Conservation (phyloP, 768 basidiomycete species). For the Russula ochroleuca region DNA sequence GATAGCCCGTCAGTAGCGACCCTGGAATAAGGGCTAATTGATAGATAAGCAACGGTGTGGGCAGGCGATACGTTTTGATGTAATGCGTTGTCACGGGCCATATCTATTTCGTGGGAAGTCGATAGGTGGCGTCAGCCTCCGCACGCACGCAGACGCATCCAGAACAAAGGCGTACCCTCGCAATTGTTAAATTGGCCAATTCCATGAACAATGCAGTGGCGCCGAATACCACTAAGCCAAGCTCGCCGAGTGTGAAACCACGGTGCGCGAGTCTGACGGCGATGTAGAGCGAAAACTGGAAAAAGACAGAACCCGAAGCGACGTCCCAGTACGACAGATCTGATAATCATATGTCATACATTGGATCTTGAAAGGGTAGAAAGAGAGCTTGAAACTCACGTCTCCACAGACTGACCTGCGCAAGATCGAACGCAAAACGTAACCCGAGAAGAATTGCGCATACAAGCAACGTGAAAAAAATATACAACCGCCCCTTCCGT, state of each 20-base stretch:
- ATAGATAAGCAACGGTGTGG: conserved; percentile 87
- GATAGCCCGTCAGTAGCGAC: conserved; percentile 85
- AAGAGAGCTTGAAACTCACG: conserved; percentile 39
- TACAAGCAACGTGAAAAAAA: conserved; percentile 56
- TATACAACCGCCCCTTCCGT: conserved; percentile 56
- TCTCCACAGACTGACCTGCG: conserved; percentile 59
- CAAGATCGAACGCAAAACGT: conserved; percentile 43
- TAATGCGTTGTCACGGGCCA: conserved; percentile 75
- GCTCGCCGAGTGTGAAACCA: conserved; percentile 94
- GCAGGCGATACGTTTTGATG: conserved; percentile 88
- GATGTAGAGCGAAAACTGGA: conserved; percentile 87
- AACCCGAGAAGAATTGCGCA: conserved; percentile 48
- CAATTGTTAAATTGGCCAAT: conserved; percentile 75
- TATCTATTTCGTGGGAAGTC: conserved; percentile 45
- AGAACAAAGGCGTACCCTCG: conserved; percentile 52
- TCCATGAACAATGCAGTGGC: conserved; percentile 86
- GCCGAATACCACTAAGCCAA: conserved; percentile 84
- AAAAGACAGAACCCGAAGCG: conserved; percentile 68
- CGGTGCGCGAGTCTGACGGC: conserved; percentile 86
- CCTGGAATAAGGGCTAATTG: conserved; percentile 92
- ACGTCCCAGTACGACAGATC: conserved; percentile 79
- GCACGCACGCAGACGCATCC: not conserved
- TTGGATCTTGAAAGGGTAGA: not conserved
- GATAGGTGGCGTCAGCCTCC: not conserved
- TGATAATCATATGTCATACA: conserved; percentile 32